These are phyloP conservation scores for Cytospora schulzeri DNA, from an alignment of 2,329 filamentous ascomycete genomes.

Conservation along the genomic window DNA sequence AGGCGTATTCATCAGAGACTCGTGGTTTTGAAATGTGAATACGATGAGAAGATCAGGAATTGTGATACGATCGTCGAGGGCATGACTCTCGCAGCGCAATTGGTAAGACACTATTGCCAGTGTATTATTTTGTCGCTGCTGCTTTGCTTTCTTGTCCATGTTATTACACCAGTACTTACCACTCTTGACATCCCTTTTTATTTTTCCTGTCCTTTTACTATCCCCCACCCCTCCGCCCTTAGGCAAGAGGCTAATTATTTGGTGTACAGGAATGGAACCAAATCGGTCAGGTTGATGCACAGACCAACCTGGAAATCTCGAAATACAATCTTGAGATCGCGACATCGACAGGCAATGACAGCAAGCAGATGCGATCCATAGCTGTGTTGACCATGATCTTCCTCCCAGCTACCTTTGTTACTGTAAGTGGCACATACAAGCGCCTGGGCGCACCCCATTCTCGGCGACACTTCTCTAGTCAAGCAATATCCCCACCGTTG, in stretches of 20 bases:
- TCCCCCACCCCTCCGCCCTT: too few relatives aligned
- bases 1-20: slow-evolving; percentile 24
- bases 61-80: slow-evolving; percentile 28
- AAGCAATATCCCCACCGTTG: neutral
- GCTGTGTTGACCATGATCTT: slow-evolving; percentile 44
- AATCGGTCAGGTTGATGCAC: slow-evolving; percentile 26
- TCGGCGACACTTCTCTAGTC: neutral
- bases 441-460: too few relatives aligned
- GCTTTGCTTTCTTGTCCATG: too few relatives aligned
- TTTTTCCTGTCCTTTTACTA: neutral
- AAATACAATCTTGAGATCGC: slow-evolving; percentile 21
- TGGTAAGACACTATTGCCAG: too few relatives aligned
- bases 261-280: slow-evolving; percentile 27
- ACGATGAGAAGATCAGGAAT: slow-evolving; percentile 28
- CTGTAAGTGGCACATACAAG: slow-evolving; percentile 26
- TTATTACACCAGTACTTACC: too few relatives aligned
- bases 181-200: neutral
- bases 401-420: slow-evolving; percentile 44
- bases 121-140: too few relatives aligned
- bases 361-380: slow-evolving; percentile 40
- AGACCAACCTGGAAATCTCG: slow-evolving; percentile 19
- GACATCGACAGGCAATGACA: slow-evolving; percentile 17
- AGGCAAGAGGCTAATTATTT: neutral
- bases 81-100: slow-evolving; percentile 25
- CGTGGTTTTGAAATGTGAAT: slow-evolving; percentile 23